phyloP scores from a whole-genome alignment of 2,329 filamentous ascomycete species.

The Talaromyces sp. region DNA sequence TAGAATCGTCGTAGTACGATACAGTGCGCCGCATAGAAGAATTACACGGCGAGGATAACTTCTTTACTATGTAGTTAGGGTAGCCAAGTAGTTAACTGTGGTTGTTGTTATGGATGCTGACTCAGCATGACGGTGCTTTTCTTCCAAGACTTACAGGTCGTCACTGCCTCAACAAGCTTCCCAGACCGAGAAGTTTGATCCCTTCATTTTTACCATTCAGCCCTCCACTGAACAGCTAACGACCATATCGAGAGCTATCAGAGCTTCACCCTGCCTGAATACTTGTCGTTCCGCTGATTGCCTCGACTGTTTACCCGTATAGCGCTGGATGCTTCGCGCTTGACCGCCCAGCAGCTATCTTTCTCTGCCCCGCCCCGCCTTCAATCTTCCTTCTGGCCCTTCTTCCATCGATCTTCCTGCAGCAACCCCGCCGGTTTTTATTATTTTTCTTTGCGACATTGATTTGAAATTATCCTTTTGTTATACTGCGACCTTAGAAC shows the following conservation, averaged over 20 bases:
- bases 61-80: neutral
- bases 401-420: conserved; percentile 14
- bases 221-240: neutral
- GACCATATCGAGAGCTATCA: neutral
- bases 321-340: conserved; percentile 11
- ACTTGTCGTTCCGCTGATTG: neutral
- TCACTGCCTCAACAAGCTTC: conserved; percentile 5
- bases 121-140: conserved; percentile 17
- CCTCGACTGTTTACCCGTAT: neutral
- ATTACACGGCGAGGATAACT: neutral
- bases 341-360: conserved; percentile 17
- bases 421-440: conserved; percentile 9
- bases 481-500: conserved; percentile 19
- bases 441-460: conserved; percentile 6
- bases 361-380: conserved; percentile 18
- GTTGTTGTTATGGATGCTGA: conserved; percentile 13
- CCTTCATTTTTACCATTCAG: neutral
- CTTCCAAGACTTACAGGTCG: neutral
- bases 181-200: neutral
- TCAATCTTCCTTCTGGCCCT: conserved; percentile 15
- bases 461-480: conserved; percentile 8
- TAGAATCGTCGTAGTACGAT: neutral
- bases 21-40: neutral
- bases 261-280: neutral
- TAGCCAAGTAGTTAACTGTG: neutral